These are phyloP conservation scores for Globisporangium cylindrosporum DNA, from an alignment of 352 stramenopile species.

Conservation along the genomic window DNA sequence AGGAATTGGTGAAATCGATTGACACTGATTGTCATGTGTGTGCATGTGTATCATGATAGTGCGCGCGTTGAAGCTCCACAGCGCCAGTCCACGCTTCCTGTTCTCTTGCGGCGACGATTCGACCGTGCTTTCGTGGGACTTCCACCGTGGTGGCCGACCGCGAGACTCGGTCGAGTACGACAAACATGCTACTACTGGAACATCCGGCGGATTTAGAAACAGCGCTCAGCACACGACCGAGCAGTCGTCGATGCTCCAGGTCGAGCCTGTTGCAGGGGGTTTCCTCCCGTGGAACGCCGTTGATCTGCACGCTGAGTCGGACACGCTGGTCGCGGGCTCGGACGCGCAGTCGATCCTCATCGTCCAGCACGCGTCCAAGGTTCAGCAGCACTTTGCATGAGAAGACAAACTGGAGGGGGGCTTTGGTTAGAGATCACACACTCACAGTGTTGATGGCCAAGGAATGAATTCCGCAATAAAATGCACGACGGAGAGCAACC, in stretches of 20 bases:
- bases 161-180: constrained; percentile 66
- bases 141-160: constrained; percentile 47
- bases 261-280: constrained; percentile 34
- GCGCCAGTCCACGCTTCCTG: constrained; percentile 54
- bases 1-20: not conserved
- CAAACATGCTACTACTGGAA: constrained; percentile 18
- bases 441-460: not conserved
- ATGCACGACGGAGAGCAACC: not conserved
- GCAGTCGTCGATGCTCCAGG: constrained; percentile 25
- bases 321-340: constrained; percentile 70
- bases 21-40: constrained; percentile 1
- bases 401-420: not conserved
- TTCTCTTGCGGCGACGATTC: constrained; percentile 66
- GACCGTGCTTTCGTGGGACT: constrained; percentile 69
- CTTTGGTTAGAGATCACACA: not conserved
- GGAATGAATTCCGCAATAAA: not conserved
- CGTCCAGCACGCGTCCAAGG: constrained; percentile 56
- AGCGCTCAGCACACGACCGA: constrained; percentile 1
- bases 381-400: constrained; percentile 5
- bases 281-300: constrained; percentile 67
- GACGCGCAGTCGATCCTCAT: constrained; percentile 75
- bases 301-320: constrained; percentile 65
- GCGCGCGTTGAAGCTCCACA: constrained; percentile 65
- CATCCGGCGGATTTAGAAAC: constrained; percentile 9
- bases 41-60: constrained; percentile 23